phyloP scores from a whole-genome alignment of 192 early-diverging fungal genomes.

The Dispira simplex region DNA sequence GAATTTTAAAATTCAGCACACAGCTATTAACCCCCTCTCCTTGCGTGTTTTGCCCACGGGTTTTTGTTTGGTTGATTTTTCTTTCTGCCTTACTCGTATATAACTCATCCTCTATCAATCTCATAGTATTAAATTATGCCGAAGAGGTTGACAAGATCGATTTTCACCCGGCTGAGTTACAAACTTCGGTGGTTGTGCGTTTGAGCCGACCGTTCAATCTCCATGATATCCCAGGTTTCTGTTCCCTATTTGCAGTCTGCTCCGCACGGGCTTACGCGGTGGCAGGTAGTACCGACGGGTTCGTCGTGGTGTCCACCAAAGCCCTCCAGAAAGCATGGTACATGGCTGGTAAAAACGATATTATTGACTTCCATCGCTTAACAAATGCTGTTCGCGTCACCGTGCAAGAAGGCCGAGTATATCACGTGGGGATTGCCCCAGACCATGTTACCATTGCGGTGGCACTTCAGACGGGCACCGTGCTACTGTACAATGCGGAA shows the following conservation, averaged over 20 bases:
- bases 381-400: neutral
- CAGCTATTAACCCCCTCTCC: too few species aligned
- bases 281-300: conserved; percentile 5
- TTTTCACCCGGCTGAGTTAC: neutral
- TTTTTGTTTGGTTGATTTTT: too few species aligned
- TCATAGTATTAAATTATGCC: too few species aligned
- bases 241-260: neutral
- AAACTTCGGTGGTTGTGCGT: neutral
- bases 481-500: neutral
- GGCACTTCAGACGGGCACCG: neutral
- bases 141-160: neutral
- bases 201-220: neutral
- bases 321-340: neutral
- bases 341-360: neutral
- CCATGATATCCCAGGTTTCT: neutral
- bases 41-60: too few species aligned
- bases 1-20: too few species aligned
- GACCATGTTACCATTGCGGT: neutral
- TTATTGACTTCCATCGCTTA: neutral
- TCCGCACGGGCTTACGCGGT: neutral
- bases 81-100: too few species aligned
- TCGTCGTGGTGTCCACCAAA: neutral
- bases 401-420: neutral
- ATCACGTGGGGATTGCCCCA: neutral
- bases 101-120: too few species aligned